Conservation (phyloP, 2,329 filamentous ascomycete genomes). For the Chaetomium olivaceum region DNA sequence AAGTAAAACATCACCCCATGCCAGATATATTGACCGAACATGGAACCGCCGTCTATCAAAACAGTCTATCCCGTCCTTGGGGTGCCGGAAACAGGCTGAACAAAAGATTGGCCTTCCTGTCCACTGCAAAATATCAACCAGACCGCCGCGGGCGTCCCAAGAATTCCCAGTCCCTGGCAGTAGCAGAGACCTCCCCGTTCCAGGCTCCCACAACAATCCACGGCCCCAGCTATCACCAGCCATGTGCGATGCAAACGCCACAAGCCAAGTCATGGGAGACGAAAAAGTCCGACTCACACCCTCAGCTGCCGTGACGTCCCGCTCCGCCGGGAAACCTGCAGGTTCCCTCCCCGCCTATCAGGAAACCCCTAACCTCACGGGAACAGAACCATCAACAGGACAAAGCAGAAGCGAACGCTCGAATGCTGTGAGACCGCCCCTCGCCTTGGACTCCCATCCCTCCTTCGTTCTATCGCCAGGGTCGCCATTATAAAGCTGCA, state of each 20-base stretch:
- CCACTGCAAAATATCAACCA: not conserved
- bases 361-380: not conserved
- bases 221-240: conserved; percentile 30
- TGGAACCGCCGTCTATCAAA: conserved; percentile 11
- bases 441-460: not conserved
- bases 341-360: not conserved
- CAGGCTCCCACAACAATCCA: conserved; percentile 1
- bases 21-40: conserved; percentile 7
- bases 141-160: not conserved
- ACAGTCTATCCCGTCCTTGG: conserved; percentile 17
- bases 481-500: not conserved
- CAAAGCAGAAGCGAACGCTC: not conserved
- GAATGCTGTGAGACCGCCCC: not conserved
- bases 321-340: not conserved
- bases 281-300: not conserved
- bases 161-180: not conserved
- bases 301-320: not conserved
- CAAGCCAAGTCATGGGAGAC: not conserved
- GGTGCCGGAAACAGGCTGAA: not conserved
- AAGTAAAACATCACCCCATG: not conserved
- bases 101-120: not conserved
- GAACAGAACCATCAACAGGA: not conserved
- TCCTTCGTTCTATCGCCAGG: not conserved
- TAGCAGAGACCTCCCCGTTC: too few relatives aligned
- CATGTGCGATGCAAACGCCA: conserved; percentile 2